Evolutionary conservation across 495 filamentous ascomycete species (phyloP).

Genomic region (Polyplosphaeria fusca): DNA sequence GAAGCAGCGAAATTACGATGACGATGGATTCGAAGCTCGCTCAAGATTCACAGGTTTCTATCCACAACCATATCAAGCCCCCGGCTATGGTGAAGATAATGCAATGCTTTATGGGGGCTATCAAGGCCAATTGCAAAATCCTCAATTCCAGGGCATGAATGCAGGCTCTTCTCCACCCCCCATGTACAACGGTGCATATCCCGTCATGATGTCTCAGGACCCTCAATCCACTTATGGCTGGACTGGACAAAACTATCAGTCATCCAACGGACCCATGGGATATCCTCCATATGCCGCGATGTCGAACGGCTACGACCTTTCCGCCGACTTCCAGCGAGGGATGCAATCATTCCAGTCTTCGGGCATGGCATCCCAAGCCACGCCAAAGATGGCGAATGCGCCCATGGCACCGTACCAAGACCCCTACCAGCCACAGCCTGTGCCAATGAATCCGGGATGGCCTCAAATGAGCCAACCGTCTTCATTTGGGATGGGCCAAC

Average conservation of each 20-base stretch:
- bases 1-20: constrained; percentile 69
- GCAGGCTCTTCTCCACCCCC: constrained; percentile 11
- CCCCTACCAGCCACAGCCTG: constrained; percentile 30
- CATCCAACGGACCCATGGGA: constrained; percentile 3
- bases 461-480: constrained; percentile 30
- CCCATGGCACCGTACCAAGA: constrained; percentile 28
- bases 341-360: constrained; percentile 39
- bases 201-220: constrained; percentile 29
- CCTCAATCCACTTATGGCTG: constrained; percentile 23
- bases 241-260: constrained; percentile 18
- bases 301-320: constrained; percentile 37
- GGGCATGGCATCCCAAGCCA: constrained; percentile 22
- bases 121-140: constrained; percentile 41
- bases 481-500: constrained; percentile 22
- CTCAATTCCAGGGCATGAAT: constrained; percentile 21
- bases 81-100: constrained; percentile 47
- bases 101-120: constrained; percentile 49
- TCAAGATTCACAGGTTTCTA: constrained; percentile 79
- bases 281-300: constrained; percentile 13
- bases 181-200: constrained; percentile 18
- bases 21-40: constrained; percentile 81
- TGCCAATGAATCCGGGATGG: constrained; percentile 32
- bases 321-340: constrained; percentile 38
- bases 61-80: constrained; percentile 44
- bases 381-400: constrained; percentile 32